phyloP scores from a whole-genome alignment of 805 yeast species.

The Saccharomycopsis lassenensis region DNA sequence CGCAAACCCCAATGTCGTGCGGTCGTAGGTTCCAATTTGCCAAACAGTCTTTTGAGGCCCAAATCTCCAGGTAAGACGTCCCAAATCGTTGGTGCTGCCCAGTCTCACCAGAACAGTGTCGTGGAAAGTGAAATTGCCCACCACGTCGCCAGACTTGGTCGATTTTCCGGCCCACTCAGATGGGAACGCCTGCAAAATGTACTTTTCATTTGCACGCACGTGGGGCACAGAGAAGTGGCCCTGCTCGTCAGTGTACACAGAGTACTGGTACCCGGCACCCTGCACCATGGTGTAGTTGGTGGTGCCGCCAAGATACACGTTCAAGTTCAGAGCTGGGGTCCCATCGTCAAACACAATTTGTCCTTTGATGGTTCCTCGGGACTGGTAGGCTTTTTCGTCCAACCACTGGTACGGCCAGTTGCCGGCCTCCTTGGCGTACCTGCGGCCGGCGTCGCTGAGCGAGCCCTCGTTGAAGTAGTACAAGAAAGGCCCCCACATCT shows the following conservation, averaged over 20 bases:
- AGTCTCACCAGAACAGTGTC: too few species aligned
- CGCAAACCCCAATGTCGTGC: conserved; percentile 1
- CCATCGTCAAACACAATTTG: too few species aligned
- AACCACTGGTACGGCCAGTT: conserved; percentile 2
- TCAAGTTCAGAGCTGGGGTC: neutral
- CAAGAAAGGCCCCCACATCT: neutral
- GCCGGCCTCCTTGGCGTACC: neutral
- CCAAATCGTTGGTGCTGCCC: too few species aligned
- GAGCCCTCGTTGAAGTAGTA: neutral
- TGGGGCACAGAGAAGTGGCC: neutral
- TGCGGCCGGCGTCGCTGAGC: neutral
- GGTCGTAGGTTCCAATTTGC: conserved; percentile 2
- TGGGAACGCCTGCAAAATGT: too few species aligned
- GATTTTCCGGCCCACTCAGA: too few species aligned
- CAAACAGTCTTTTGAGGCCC: neutral
- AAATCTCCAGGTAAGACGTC: too few species aligned
- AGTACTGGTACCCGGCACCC: conserved; percentile 2
- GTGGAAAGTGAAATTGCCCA: too few species aligned
- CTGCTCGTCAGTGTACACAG: neutral
- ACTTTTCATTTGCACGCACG: neutral
- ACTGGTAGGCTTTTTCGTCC: neutral
- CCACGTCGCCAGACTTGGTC: too few species aligned
- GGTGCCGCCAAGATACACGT: neutral
- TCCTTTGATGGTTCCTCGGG: neutral
- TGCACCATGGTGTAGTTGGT: conserved; percentile 2